Percentiles rank a stretch among this genome's conserved stretches.
Conservation (phyloP, 2,329 filamentous ascomycete genomes). For the Botrytis fragariae region DNA sequence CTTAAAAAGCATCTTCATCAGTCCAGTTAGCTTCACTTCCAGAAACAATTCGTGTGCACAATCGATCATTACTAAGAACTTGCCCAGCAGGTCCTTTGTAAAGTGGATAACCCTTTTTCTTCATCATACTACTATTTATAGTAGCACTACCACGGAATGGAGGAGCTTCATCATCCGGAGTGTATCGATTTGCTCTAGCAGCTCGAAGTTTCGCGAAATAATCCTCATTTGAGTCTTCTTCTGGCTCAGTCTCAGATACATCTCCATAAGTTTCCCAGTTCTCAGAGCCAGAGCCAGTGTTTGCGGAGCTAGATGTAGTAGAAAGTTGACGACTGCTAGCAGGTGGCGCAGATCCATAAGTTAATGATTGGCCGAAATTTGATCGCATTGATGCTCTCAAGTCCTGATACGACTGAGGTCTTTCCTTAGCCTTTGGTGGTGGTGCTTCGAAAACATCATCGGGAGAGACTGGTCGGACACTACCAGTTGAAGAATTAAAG, state of each 20-base stretch:
- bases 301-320: conserved; percentile 63
- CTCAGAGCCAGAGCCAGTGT: conserved; percentile 76
- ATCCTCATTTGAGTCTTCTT: conserved; percentile 75
- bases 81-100: conserved; percentile 46
- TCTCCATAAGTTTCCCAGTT: conserved; percentile 99
- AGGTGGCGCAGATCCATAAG: conserved; percentile 32
- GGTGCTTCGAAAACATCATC: conserved; percentile 86
- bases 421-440: conserved; percentile 39
- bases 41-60: conserved; percentile 61
- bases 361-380: conserved; percentile 35
- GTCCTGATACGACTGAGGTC: conserved; percentile 42
- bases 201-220: conserved; percentile 81
- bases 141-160: conserved; percentile 26
- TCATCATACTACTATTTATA: conserved; percentile 44
- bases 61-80: conserved; percentile 50
- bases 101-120: conserved; percentile 57
- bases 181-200: conserved; percentile 63
- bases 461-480: conserved; percentile 61
- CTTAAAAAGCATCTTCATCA: conserved; percentile 58
- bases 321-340: conserved; percentile 63
- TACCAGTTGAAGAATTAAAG: conserved; percentile 47
- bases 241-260: conserved; percentile 72
- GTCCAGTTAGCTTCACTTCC: conserved; percentile 62
- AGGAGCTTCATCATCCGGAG: conserved; percentile 44
- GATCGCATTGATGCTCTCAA: conserved; percentile 45